Percentiles rank a stretch among this genome's conserved stretches.
Evolutionary conservation across 2,329 filamentous ascomycete genomes (phyloP).

Genomic region (Orbilia blumenaviensis): DNA sequence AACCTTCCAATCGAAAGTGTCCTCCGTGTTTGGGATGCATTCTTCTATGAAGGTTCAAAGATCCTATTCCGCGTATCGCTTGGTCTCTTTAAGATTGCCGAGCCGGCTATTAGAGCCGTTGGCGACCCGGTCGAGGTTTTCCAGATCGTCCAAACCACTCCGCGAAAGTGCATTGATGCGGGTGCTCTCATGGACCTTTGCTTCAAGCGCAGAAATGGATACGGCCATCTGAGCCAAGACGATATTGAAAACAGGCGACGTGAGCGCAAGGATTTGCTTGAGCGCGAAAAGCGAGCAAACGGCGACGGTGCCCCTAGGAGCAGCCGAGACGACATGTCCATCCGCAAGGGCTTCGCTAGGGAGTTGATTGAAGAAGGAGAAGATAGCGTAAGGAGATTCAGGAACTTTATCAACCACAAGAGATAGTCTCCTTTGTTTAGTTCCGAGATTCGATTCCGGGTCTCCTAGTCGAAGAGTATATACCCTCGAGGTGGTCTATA

Average conservation of each 20-base stretch:
- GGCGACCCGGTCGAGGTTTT: conserved; percentile 94
- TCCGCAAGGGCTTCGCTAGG: conserved; percentile 56
- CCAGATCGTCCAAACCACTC: conserved; percentile 88
- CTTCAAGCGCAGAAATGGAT: conserved; percentile 80
- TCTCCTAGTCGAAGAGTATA: not conserved
- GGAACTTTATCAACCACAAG: conserved; percentile 43
- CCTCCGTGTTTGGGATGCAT: conserved; percentile 90
- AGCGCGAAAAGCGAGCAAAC: conserved; percentile 53
- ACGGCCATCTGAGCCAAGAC: conserved; percentile 81
- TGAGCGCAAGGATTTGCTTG: conserved; percentile 69
- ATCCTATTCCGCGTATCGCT: conserved; percentile 92
- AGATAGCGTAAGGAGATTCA: conserved; percentile 48
- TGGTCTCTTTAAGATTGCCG: conserved; percentile 88
- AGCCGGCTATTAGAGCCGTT: conserved; percentile 79
- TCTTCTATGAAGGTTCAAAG: conserved; percentile 94
- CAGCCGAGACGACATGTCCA: conserved; percentile 56
- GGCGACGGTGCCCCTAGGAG: conserved; percentile 48
- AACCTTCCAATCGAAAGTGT: conserved; percentile 91
- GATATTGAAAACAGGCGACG: conserved; percentile 79
- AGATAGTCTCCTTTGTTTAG: conserved; percentile 24
- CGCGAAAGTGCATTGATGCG: conserved; percentile 80
- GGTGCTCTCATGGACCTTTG: conserved; percentile 84
- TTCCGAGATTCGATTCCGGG: conserved; percentile 2
- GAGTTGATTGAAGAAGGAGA: conserved; percentile 54
- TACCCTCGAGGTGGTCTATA: not conserved